These are phyloP conservation scores for Leucocoprinus leucothites DNA, from an alignment of 768 basidiomycete genomes.

Conservation along the genomic window DNA sequence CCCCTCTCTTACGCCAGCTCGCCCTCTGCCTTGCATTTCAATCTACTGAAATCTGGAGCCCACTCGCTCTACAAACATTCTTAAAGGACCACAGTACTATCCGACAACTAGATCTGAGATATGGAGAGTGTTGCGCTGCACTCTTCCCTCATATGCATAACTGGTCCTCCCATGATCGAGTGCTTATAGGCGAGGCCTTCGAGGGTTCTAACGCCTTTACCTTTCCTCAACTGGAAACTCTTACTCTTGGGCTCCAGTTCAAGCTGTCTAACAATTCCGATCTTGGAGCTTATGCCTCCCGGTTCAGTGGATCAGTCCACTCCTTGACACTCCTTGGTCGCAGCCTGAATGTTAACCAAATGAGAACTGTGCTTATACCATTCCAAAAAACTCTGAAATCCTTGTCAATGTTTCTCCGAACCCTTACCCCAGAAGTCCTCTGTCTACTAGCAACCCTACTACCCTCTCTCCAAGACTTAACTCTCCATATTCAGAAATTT, in stretches of 20 bases:
- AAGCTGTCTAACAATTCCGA: background rate
- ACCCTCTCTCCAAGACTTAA: background rate
- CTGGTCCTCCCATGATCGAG: background rate
- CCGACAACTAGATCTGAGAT: background rate
- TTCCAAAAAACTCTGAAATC: background rate
- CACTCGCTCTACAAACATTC: background rate
- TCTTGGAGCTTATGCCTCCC: conserved; percentile 1
- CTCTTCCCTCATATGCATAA: background rate
- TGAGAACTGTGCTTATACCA: background rate
- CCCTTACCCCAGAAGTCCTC: background rate
- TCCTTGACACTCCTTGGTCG: background rate
- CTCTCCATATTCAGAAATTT: background rate
- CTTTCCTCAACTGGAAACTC: background rate
- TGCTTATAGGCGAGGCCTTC: conserved; percentile 2
- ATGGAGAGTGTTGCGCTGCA: background rate
- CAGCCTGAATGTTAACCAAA: background rate
- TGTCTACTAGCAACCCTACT: background rate
- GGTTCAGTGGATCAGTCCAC: background rate
- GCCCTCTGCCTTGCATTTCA: conserved; percentile 4
- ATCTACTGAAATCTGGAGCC: conserved; percentile 2
- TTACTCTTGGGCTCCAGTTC: background rate
- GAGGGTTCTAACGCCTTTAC: background rate
- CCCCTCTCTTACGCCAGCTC: conserved; percentile 1
- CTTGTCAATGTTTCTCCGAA: background rate
- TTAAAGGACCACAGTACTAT: background rate